These are phyloP conservation scores for Exophiala viscosa DNA, from an alignment of 2,329 filamentous ascomycete species.

Conservation along the genomic window DNA sequence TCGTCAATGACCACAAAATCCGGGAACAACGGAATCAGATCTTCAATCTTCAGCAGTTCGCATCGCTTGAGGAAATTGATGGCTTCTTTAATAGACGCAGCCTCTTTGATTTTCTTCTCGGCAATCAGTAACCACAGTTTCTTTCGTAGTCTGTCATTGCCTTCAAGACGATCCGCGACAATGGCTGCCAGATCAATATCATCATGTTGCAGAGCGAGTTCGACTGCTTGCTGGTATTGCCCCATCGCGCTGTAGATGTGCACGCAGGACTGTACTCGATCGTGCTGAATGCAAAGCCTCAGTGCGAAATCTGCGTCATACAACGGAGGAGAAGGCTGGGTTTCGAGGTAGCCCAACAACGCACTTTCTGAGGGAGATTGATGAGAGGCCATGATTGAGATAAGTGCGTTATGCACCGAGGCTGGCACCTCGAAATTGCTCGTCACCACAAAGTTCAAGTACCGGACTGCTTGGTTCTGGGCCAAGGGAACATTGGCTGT, in stretches of 20 bases:
- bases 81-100: conserved; percentile 84
- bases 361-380: conserved; percentile 78
- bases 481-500: conserved; percentile 60
- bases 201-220: conserved; percentile 83
- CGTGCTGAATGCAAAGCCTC: conserved; percentile 89
- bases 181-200: conserved; percentile 85
- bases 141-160: conserved; percentile 77
- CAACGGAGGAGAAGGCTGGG: conserved; percentile 77
- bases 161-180: conserved; percentile 72
- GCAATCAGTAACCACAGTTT: conserved; percentile 94
- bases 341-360: conserved; percentile 82
- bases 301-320: conserved; percentile 97
- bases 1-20: conserved; percentile 99
- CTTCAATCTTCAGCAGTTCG: conserved; percentile 89
- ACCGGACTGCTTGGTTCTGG: conserved; percentile 88
- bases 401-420: conserved; percentile 92
- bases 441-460: conserved; percentile 85
- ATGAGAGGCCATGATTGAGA: conserved; percentile 91
- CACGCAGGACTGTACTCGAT: conserved; percentile 87
- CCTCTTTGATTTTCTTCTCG: conserved; percentile 79
- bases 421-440: conserved; percentile 75
- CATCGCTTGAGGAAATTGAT: conserved; percentile 92
- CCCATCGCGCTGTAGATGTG: conserved; percentile 98
- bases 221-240: conserved; percentile 80
- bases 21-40: conserved; percentile 95